These are phyloP conservation scores for Helotiales sp. DNA, from an alignment of 2,329 filamentous ascomycete species.

Conservation along the genomic window DNA sequence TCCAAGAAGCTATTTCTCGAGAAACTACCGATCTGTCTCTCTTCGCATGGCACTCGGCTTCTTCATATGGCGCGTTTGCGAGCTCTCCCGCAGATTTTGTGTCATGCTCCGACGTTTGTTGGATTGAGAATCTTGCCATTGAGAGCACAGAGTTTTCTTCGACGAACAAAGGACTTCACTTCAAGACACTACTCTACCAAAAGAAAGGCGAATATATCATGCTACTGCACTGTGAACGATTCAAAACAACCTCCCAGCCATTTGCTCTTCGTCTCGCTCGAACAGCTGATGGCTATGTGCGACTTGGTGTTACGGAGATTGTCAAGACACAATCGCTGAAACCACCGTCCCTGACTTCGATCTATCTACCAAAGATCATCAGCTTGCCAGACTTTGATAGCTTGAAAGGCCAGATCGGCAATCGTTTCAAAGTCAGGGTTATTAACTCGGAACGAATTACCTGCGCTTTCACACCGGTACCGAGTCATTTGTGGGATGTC, in stretches of 20 bases:
- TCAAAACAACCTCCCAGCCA: too few relatives aligned
- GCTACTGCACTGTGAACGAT: too few relatives aligned
- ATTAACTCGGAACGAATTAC: not conserved
- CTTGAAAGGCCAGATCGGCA: not conserved
- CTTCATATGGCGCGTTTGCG: too few relatives aligned
- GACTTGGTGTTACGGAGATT: not conserved
- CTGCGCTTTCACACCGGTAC: not conserved
- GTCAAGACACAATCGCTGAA: not conserved
- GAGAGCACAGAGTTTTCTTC: too few relatives aligned
- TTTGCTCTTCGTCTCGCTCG: not conserved
- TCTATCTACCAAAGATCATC: not conserved
- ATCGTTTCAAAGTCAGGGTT: not conserved
- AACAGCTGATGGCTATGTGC: not conserved
- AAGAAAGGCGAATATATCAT: too few relatives aligned
- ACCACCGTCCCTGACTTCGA: not conserved
- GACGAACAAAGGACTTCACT: not conserved
- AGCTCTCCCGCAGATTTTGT: too few relatives aligned
- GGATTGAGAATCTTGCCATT: too few relatives aligned
- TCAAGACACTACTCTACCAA: too few relatives aligned
- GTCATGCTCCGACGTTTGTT: too few relatives aligned
- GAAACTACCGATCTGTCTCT: not conserved
- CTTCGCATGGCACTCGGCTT: not conserved
- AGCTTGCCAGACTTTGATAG: not conserved
- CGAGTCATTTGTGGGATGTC: not conserved
- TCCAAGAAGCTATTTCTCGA: not conserved